These are phyloP conservation scores for Tricholoma furcatifolium DNA, from an alignment of 768 basidiomycete species.

Conservation along the genomic window DNA sequence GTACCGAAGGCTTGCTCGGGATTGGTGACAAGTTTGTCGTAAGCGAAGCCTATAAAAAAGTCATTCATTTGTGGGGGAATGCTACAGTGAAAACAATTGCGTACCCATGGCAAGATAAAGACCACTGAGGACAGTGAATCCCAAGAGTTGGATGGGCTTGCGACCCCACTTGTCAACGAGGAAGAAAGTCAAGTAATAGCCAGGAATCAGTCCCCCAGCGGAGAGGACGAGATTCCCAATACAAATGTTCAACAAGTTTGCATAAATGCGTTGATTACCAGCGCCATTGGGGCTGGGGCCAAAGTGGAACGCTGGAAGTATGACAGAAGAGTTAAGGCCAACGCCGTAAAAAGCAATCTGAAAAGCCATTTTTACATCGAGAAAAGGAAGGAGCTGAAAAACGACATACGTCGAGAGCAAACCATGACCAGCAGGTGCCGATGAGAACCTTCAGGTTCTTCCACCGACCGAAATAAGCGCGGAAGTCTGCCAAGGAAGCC, in stretches of 20 bases:
- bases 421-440: constrained; percentile 85
- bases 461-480: constrained; percentile 65
- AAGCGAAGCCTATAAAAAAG: constrained; percentile 62
- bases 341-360: constrained; percentile 88
- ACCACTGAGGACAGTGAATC: constrained; percentile 70
- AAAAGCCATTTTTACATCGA: constrained; percentile 1
- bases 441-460: constrained; percentile 77
- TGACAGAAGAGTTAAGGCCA: constrained; percentile 76
- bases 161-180: constrained; percentile 79
- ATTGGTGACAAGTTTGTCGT: constrained; percentile 55
- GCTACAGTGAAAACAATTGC: constrained; percentile 16
- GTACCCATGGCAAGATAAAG: constrained; percentile 64
- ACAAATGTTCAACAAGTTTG: constrained; percentile 59
- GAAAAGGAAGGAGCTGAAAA: background rate
- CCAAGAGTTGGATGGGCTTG: constrained; percentile 79
- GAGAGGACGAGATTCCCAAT: constrained; percentile 77
- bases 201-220: constrained; percentile 77
- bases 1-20: too few relatives aligned
- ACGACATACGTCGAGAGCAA: constrained; percentile 71
- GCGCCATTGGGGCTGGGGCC: constrained; percentile 54
- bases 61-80: background rate
- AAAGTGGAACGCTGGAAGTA: constrained; percentile 71
- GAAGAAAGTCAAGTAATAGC: constrained; percentile 66
- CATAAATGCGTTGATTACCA: constrained; percentile 44
- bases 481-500: constrained; percentile 69